Evolutionary conservation across 2,329 filamentous ascomycete species (phyloP), one percentile per base, ranked within the genome.

Genomic region (Rutstroemia sp.): DNA sequence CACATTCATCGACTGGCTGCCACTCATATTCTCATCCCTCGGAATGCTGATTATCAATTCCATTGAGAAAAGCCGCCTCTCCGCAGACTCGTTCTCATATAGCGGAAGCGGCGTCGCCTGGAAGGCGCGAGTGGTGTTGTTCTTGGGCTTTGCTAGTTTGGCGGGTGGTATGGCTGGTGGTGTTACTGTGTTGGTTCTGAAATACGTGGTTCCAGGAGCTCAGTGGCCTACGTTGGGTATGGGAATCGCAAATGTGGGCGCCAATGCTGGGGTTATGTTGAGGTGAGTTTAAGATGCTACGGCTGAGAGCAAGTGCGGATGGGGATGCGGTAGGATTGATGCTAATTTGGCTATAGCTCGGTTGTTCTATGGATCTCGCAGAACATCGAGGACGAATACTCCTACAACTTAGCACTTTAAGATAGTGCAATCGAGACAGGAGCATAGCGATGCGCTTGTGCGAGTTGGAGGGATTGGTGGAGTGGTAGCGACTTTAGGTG

Each of bases 21-120:
- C 83, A 52, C 77, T 87, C 63, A 79, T 86, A 70, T 86, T 86
- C 74, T 82, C 79, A 62, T 77, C 79, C 61, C 75, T 86, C 60
- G 83, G 84, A 61, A 86, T 87, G 82, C 77, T 87, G 58, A 86
- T 86, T 70, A 86, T 86, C 75, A 86, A 87, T 76, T 81, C 77
- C 63, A 82, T 86, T 61, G 82, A 86, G 73, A 86, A 87, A 72
- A 75, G 81, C 58, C 79, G 83, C 53, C 76, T 87, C 60, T 81
- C 80, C 64, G 76, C 79, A 65, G 82, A 87, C 72, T 79, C 75
- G 56, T 84, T 84, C 70, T 79, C 77, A 61, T 85, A 86, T 71
- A 78, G 76, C 58, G 82, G 83, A 49, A 78, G 75, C 49, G 81
- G 81, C 12, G 83, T 87, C 27, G 83, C 83, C 9, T 86, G 83